Evolutionary conservation across 805 yeast genomes (phyloP).

Genomic region (Candida khao-thaluensis): DNA sequence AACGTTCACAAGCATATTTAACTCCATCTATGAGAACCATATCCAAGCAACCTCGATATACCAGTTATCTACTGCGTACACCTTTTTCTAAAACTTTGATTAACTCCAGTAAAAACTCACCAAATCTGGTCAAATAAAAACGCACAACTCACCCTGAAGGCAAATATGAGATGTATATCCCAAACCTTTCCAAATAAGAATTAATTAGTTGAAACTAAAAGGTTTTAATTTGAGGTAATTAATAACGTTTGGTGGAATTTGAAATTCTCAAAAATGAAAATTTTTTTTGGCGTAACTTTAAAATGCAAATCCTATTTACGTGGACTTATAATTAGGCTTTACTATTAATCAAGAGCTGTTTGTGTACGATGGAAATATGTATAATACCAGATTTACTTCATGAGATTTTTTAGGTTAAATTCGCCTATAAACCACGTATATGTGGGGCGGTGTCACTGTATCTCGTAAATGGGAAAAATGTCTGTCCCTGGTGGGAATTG

Average conservation of each 20-base stretch:
- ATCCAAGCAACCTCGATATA: background rate
- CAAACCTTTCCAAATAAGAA: slow-evolving; percentile 3
- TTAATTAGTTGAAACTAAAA: slow-evolving; percentile 4
- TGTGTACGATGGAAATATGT: no score
- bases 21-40: slow-evolving; percentile 93
- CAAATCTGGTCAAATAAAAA: background rate
- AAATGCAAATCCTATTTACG: background rate
- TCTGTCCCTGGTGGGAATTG: background rate
- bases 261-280: slow-evolving; percentile 4
- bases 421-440: no score
- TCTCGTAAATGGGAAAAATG: no score
- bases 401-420: no score
- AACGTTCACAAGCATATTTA: slow-evolving; percentile 93
- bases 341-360: no score
- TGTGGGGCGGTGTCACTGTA: no score
- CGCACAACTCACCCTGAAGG: slow-evolving; percentile 5
- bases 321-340: no score
- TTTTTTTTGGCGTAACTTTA: slow-evolving; percentile 4
- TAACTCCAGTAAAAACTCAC: no score
- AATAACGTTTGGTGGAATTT: background rate
- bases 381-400: no score
- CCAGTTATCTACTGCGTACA: background rate
- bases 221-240: slow-evolving; percentile 5
- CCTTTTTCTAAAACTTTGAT: background rate
- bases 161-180: slow-evolving; percentile 7